Evolutionary conservation across 768 basidiomycete species (phyloP), one percentile per base, ranked within the genome.

Genomic region (Suillus weaverae): DNA sequence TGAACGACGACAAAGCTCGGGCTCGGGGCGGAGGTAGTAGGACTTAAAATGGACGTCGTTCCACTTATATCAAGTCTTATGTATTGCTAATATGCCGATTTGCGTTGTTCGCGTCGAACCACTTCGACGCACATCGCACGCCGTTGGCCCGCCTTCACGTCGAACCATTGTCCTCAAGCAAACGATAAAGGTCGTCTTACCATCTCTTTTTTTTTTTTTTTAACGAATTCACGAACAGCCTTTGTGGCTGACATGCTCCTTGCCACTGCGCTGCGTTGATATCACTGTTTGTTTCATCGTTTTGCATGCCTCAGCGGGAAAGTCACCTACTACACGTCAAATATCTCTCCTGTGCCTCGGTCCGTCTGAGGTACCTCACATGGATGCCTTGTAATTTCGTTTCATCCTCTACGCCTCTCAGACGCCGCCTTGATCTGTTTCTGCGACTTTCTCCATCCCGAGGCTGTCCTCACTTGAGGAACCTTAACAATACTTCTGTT

Each of bases 331-430:
- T n/a, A 59, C 20, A 61, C 44, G 0, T 22, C 18, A 51, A 33
- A 20, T 35, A 54, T 54, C 11, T 33, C 8, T 33, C 20, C 9
- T 36, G 35, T 39, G 5, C 61, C 61, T 60, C 35, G 11, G 54
- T 62, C 16, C 6, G 4, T 62, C 56, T 39, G 60, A 61, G 56
- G 60, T 9, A 22, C 63, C n/a, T 30, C 9, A 22, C 60, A 62
- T 41, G 61, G 22, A 65, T 65, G 48, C 36, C 33, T 64, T 55
- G 51, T 63, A 43, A 22, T 46, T 54, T 41, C 62, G 14, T 61
- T 43, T 63, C 32, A n/a, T n/a, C 43, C 20, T 48, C 39, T 16
- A 62, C 63, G 60, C 55, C n/a, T 46, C 44, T 61, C 39, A 59
- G 57, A 59, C 57, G 39, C 39, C 57, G 18, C 10, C 18, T 59